Evolutionary conservation across 2,329 filamentous ascomycete genomes (phyloP), one percentile per base, ranked within the genome.

Genomic region (Ceratocystis papillata): DNA sequence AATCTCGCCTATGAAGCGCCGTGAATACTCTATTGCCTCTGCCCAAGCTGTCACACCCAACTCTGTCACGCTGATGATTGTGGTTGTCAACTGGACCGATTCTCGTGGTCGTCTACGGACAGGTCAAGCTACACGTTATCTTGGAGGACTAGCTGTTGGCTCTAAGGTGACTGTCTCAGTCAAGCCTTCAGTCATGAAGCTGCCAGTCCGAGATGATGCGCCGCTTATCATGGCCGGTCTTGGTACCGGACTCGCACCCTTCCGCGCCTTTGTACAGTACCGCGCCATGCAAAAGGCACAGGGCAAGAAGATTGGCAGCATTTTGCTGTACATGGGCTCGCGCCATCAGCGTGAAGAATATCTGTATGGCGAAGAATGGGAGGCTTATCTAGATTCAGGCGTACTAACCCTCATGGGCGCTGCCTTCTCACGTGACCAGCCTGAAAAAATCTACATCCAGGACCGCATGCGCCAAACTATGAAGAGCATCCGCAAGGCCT

Each of bases 391-490:
- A 73, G 93, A 92, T 68, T 91, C 94, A 0, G 94, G 94, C 63
- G 90, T 99, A 71, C 92, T 99, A 75, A 99, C 94, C 0, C 83
- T 96, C 53, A 84, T 99, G 63, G 94, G 94, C 64, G 86, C 90
- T 63, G 94, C 94, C 55, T 99, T 99, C 81, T 96, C 90, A 67
- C 88, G 94, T 74, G 94, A 99, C 75, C 94, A 99, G 82, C 88
- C 90, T 17, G 83, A 96, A 79, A 99, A 99, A 86, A 96, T 99
- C 70, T 99, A 99, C 78, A 99, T 99, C 73, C 94, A 99, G 80
- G 94, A 99, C 75, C 85, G 92, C 70, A 99, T 99, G 94, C 83
- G 94, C 67, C 83, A 97, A 82, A 90, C 87, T 0, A 78, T 97
- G 68, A 78, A 80, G 57, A 87, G 94, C 69, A 95, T 99, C 69